phyloP scores from a whole-genome alignment of 2,329 filamentous ascomycete genomes.

The Botrytis tulipae region DNA sequence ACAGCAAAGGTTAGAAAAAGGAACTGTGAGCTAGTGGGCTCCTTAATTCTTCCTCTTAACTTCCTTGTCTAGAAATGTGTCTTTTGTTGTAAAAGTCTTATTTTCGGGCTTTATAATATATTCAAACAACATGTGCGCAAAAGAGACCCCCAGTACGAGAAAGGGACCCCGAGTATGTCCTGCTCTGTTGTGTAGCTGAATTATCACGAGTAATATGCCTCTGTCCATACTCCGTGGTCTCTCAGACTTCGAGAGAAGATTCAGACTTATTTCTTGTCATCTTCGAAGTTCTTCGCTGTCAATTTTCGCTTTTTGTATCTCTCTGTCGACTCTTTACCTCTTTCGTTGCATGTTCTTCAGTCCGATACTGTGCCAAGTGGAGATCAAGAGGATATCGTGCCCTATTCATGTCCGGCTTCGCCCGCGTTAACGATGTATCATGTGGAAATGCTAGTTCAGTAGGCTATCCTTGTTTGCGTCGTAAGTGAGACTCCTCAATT shows the following conservation, averaged over 20 bases:
- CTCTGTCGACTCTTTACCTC: neutral
- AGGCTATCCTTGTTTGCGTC: rapidly evolving
- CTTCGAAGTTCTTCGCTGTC: too few species aligned
- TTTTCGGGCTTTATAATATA: neutral
- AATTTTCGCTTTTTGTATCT: too few species aligned
- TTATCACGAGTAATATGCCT: too few species aligned
- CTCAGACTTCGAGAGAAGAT: too few species aligned
- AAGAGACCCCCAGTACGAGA: too few species aligned
- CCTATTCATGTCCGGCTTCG: neutral
- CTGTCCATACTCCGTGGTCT: too few species aligned
- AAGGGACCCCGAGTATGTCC: too few species aligned
- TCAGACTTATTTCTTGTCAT: too few species aligned
- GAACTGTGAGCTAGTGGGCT: neutral
- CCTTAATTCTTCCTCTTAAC: neutral
- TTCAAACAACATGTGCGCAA: neutral
- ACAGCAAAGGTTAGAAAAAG: neutral
- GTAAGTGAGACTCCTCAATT: rapidly evolving
- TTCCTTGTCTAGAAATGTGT: rapidly evolving
- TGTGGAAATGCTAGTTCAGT: neutral
- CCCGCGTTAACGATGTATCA: neutral
- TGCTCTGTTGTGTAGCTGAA: too few species aligned
- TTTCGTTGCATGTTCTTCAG: neutral
- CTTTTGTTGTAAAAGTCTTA: neutral
- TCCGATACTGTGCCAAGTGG: neutral
- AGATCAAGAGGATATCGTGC: neutral